Percentiles rank a stretch among this genome's conserved stretches.
Evolutionary conservation across 179 eudicot genomes (phyloP).

Genomic region (Pouteria campechiana): DNA sequence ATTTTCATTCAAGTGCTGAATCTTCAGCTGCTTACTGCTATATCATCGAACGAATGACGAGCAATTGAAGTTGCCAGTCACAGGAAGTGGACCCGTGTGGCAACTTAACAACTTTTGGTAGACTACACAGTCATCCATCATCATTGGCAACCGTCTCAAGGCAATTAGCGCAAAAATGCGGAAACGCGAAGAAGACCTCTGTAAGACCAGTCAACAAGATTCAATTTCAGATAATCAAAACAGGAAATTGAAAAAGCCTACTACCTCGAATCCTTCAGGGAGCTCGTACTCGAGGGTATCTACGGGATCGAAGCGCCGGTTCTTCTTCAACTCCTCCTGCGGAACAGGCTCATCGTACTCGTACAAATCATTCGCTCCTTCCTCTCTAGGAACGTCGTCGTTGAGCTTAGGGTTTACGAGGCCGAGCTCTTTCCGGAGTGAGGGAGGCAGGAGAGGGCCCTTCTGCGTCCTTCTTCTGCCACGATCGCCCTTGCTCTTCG

Average conservation of each 20-base stretch:
- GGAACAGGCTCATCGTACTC: conserved; percentile 68
- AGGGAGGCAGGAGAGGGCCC: conserved; percentile 60
- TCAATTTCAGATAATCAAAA: not conserved
- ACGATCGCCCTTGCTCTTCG: conserved; percentile 4
- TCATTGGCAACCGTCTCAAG: not conserved
- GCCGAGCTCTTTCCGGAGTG: conserved; percentile 39
- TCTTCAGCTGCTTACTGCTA: no score
- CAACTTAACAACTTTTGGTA: no score
- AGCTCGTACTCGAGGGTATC: conserved; percentile 57
- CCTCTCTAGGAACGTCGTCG: conserved; percentile 28
- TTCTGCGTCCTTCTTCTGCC: conserved; percentile 16
- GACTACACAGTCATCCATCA: no score
- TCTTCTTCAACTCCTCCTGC: conserved; percentile 61
- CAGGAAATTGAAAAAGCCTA: not conserved
- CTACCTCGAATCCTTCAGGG: conserved; percentile 63
- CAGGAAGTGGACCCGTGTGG: no score
- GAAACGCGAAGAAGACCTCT: not conserved
- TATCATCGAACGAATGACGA: no score
- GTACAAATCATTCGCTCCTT: conserved; percentile 44
- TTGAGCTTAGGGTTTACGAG: conserved; percentile 4
- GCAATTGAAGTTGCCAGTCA: no score
- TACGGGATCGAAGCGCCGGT: conserved; percentile 61
- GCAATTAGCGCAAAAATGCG: not conserved
- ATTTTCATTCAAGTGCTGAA: no score
- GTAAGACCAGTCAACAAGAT: no score